Evolutionary conservation across 208 protist genomes (phyloP).

Genomic region (Porcisia deanei): DNA sequence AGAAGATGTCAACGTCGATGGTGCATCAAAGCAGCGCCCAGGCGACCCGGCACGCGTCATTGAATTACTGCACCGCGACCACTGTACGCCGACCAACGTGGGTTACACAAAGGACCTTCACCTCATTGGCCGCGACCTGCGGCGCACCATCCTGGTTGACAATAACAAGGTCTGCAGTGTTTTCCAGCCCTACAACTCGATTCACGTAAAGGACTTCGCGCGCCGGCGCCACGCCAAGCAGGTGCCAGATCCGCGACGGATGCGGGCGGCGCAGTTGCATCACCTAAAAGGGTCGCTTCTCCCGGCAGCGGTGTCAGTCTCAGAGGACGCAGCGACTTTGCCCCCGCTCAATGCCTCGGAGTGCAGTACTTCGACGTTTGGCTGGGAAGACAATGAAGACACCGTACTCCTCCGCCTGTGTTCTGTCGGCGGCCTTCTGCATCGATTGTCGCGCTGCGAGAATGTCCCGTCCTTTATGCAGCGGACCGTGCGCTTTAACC

Average conservation of each 20-base stretch:
- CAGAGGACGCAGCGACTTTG: background rate
- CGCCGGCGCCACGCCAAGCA: constrained; percentile 1
- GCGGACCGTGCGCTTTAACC: constrained; percentile 19
- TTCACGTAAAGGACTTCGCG: constrained; percentile 48
- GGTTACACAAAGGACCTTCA: constrained; percentile 70
- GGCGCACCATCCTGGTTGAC: constrained; percentile 53
- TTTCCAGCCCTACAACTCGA: constrained; percentile 68
- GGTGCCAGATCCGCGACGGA: background rate
- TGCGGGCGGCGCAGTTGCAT: constrained; percentile 2
- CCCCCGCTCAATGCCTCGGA: background rate
- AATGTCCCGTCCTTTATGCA: constrained; percentile 20
- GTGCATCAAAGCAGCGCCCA: background rate
- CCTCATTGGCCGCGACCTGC: constrained; percentile 56
- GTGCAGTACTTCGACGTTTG: background rate
- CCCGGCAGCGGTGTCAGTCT: background rate
- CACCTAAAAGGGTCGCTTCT: constrained; percentile 1
- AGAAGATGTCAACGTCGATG: background rate
- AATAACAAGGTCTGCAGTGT: constrained; percentile 49
- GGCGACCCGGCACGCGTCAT: constrained; percentile 15
- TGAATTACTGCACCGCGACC: constrained; percentile 51
- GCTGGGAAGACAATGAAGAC: constrained; percentile 32
- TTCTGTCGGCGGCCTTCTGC: constrained; percentile 5
- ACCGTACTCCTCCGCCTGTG: constrained; percentile 29
- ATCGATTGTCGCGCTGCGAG: constrained; percentile 11
- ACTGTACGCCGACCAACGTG: constrained; percentile 55